Base-by-base conservation (phyloP, 1,284 basidiomycete species). In the Neonothopanus nambi region DNA sequence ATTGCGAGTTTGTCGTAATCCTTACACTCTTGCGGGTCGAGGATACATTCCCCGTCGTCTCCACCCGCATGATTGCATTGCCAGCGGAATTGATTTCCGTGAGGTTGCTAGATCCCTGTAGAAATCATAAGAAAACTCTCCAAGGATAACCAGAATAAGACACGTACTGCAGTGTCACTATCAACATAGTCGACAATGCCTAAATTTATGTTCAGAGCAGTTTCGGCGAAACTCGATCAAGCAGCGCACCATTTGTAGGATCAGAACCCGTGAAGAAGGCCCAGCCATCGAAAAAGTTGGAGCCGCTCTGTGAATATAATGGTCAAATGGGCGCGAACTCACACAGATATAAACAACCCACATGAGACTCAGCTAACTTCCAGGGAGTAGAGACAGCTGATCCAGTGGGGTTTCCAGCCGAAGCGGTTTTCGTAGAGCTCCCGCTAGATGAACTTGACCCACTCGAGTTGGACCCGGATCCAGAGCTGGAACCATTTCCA, bases 31-130 rank as follows among this genome's bases (percentile, higher is more conserved):
- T 80, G 55, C 94, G 82, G 46, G 79, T 85, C 39, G 66, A 79
- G 12, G 76, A 62, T 33, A 95, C 85, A 24, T 72, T 77, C 5
- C 83, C 75, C 5, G 91, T 93, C 4, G 89, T 92, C 65, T 94
- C 91, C 38, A 94, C 85, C 43, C 81, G 78, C 86, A 96, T 91
- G 57, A 95, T 70, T 12, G 87, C 87, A 67, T 91, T 81, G 17
- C 89, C 89, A 12, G 75, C 79, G 20, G 65, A 63, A 65, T 91
- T 93, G 61, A 93, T 70, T 26, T 77, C 68, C 13, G 81, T 60
- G 28, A 91, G 72, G 36, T 78, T 77, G 41, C 68, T 76, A 18
- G 72, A 70, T 65, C 75, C 69, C 82, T 83, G 48, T 17, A 58
- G 11, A 35, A 33, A 45, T 18, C 8, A 15, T 36, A 3, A 26